Base-by-base conservation (phyloP, 2,329 filamentous ascomycete genomes). In the Aspergillus quadricinctus region DNA sequence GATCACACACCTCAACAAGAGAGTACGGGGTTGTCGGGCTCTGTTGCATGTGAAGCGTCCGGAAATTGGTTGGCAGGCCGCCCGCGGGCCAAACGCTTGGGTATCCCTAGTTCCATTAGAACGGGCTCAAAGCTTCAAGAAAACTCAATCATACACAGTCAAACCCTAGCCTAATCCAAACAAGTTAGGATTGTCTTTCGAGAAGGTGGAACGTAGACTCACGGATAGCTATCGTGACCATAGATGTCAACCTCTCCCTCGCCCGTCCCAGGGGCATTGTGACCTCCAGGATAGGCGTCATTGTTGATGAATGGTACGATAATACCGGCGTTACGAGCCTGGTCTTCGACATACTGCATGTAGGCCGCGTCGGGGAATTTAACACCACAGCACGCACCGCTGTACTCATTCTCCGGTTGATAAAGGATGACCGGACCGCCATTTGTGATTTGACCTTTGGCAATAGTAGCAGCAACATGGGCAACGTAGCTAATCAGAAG, bases 401-500 rank as follows among this genome's bases (percentile, higher is more conserved):
- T 85, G 67, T 93, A 92, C 69, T 94, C 90, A 60, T 94, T 95
- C 69, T 95, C 90, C 0, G 88, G 87, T 69, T 95, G 90, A 45
- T 88, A 81, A 1, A 93, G 75, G 57, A 95, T 90, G 7, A 95
- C 81, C 0, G 89, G 89, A 0, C 90, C 90, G 0, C 88, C 90
- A 52, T 92, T 89, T 1, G 89, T 93, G 65, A 95, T 92, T 65
- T 94, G 89, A 0, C 83, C 85, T 54, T 85, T 83, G 3, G 89
- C 88, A 61, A 95, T 87, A 8, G 86, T 84, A 11, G 79, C 78
- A 27, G 82, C 83, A 50, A 92, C 80, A 8, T 84, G 78, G 6
- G 78, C 71, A 61, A 85, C 80, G 61, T 91, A 90, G 60, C 81
- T 83, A 53, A 25, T 4, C 28, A 23, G 6, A 28, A 11, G 46